These are phyloP conservation scores for Colletotrichum tofieldiae DNA, from an alignment of 2,329 filamentous ascomycete species.

Conservation along the genomic window DNA sequence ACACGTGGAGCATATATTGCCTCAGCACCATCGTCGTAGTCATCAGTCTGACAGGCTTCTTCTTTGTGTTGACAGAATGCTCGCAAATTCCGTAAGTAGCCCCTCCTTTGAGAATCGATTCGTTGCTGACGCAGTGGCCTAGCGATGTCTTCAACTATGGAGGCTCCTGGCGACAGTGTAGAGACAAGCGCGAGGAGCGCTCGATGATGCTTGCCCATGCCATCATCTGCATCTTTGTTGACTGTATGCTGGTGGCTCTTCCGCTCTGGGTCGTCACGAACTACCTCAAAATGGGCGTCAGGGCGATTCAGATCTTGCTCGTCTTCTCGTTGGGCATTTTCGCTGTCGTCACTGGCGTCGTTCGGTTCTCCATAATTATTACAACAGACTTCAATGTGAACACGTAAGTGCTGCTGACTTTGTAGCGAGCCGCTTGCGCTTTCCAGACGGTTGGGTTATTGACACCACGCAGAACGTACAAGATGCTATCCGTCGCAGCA, in stretches of 20 bases:
- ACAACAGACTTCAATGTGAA: constrained; percentile 50
- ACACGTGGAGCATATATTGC: constrained; percentile 34
- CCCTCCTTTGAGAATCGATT: too few species aligned
- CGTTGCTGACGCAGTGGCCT: background rate
- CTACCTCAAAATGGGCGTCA: constrained; percentile 54
- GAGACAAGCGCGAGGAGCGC: constrained; percentile 45
- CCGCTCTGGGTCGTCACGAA: constrained; percentile 56
- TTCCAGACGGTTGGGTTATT: background rate
- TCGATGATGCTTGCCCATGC: constrained; percentile 54
- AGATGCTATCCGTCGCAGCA: constrained; percentile 53
- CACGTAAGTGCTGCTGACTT: constrained; percentile 48
- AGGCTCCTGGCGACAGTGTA: constrained; percentile 47
- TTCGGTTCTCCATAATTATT: constrained; percentile 56
- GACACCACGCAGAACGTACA: constrained; percentile 51
- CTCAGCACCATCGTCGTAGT: constrained; percentile 41
- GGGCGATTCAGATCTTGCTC: constrained; percentile 53
- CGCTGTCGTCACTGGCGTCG: constrained; percentile 55
- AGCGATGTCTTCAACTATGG: constrained; percentile 37
- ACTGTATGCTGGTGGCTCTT: constrained; percentile 53
- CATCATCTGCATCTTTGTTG: constrained; percentile 52
- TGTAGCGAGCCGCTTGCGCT: background rate
- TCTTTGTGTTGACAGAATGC: constrained; percentile 46
- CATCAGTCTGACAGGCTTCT: constrained; percentile 44
- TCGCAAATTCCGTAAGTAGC: constrained; percentile 44
- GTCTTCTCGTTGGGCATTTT: constrained; percentile 57